phyloP scores from a whole-genome alignment of 2,329 filamentous ascomycete genomes.

The Chaetomiaceae sp. region DNA sequence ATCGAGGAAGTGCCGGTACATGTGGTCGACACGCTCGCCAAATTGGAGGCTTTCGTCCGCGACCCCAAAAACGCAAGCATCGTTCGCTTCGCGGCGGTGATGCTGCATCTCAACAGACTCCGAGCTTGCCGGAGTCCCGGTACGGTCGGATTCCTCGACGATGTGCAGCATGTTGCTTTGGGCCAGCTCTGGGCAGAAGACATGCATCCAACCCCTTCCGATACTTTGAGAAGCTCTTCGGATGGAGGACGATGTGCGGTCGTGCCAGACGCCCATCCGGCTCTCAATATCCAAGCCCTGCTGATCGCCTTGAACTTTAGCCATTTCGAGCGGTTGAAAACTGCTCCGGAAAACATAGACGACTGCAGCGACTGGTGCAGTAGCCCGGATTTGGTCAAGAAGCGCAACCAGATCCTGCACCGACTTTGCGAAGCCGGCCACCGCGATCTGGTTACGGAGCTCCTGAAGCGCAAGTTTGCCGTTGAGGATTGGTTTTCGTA shows the following conservation, averaged over 20 bases:
- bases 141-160: background rate
- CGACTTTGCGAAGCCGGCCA: background rate
- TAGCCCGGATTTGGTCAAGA: background rate
- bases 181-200: background rate
- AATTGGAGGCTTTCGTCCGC: background rate
- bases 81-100: background rate
- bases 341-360: background rate
- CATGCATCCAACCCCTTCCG: too few species aligned
- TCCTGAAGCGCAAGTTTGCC: background rate
- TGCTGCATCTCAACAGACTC: background rate
- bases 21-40: background rate
- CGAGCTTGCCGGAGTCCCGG: background rate
- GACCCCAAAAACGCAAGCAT: background rate
- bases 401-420: background rate
- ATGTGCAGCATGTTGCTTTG: background rate
- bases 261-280: background rate
- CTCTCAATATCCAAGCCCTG: background rate
- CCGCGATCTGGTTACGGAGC: background rate
- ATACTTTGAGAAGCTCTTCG: too few species aligned
- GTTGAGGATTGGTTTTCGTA: background rate
- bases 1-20: too few species aligned
- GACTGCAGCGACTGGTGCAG: background rate
- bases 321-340: background rate
- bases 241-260: too few species aligned
- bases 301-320: conserved; percentile 3